Evolutionary conservation across 2,329 filamentous ascomycete genomes (phyloP), one percentile per base, ranked within the genome.

Genomic region (Talaromyces sp.): DNA sequence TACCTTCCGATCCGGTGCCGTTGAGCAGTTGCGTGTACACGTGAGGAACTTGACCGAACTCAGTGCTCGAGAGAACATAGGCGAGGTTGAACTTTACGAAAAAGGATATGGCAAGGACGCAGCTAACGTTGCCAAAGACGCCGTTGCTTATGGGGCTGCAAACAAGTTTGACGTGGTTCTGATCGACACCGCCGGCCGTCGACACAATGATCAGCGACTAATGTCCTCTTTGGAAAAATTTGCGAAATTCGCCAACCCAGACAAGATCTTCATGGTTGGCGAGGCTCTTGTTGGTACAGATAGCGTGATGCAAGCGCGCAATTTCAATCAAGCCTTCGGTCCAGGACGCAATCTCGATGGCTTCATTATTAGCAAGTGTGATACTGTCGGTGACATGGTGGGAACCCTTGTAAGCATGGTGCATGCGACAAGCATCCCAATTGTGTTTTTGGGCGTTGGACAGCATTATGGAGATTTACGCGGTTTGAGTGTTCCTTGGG

Each of bases 301-400:
- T 74, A 91, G 89, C 3, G 94, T 99, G 21, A 91, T 91, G 50
- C 94, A 99, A 76, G 94, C 95, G 3, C 84, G 92, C 67, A 97
- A 97, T 77, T 99, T 99, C 79, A 97, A 97, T 70, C 85, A 87
- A 37, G 89, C 90, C 2, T 97, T 99, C 75, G 95, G 94, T 33
- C 80, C 84, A 5, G 86, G 85, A 13, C 81, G 93, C 58, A 84
- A 84, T 28, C 81, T 99, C 37, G 95, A 99, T 75, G 94, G 94
- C 5, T 99, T 99, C 75, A 96, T 99, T 70, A 97, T 99, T 66
- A 93, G 88, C 61, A 99, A 99, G 76, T 97, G 94, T 73, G 94
- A 99, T 77, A 99, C 94, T 0, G 95, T 99, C 37, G 95, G 94
- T n/a, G 93, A 97, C 76, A 97, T 97, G 92, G 91, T 97, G 43